phyloP scores from a whole-genome alignment of 495 filamentous ascomycete genomes.

The Penicillium maclennaniae region DNA sequence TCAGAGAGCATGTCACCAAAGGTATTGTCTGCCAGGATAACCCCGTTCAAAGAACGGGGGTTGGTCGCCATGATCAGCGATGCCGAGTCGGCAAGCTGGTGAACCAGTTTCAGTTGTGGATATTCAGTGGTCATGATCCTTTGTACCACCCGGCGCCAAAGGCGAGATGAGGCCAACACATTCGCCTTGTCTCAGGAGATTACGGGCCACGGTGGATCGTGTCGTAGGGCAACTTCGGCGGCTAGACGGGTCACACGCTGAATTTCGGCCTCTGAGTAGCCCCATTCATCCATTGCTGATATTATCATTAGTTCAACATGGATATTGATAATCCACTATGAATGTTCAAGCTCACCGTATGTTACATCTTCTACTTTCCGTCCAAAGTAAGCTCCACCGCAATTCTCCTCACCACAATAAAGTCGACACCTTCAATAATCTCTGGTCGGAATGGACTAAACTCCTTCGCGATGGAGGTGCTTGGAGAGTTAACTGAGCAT shows the following conservation, averaged over 20 bases:
- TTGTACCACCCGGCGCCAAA: slow-evolving; percentile 46
- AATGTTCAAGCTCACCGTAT: slow-evolving; percentile 28
- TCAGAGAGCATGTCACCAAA: slow-evolving; percentile 54
- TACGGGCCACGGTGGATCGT: slow-evolving; percentile 42
- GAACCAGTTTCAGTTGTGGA: slow-evolving; percentile 41
- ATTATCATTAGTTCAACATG: not conserved
- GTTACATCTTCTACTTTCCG: slow-evolving; percentile 44
- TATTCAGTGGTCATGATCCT: slow-evolving; percentile 46
- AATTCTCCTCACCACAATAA: slow-evolving; percentile 51
- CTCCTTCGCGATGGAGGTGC: slow-evolving; percentile 33
- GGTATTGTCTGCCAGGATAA: slow-evolving; percentile 49
- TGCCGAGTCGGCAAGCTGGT: slow-evolving; percentile 49
- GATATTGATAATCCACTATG: not conserved
- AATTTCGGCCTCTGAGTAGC: slow-evolving; percentile 43
- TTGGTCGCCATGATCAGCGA: slow-evolving; percentile 48
- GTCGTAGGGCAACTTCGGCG: slow-evolving; percentile 42
- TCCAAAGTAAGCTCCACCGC: slow-evolving; percentile 52
- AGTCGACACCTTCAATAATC: slow-evolving; percentile 45
- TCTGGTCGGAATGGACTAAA: slow-evolving; percentile 45
- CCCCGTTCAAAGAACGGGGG: slow-evolving; percentile 46
- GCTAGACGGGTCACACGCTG: slow-evolving; percentile 47
- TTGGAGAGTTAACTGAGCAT: slow-evolving; percentile 41
- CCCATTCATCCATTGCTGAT: slow-evolving; percentile 47
- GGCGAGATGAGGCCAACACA: slow-evolving; percentile 46
- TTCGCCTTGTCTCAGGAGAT: slow-evolving; percentile 51